Conservation (phyloP, 345 rosid genomes). For the Ceriops decandra region DNA sequence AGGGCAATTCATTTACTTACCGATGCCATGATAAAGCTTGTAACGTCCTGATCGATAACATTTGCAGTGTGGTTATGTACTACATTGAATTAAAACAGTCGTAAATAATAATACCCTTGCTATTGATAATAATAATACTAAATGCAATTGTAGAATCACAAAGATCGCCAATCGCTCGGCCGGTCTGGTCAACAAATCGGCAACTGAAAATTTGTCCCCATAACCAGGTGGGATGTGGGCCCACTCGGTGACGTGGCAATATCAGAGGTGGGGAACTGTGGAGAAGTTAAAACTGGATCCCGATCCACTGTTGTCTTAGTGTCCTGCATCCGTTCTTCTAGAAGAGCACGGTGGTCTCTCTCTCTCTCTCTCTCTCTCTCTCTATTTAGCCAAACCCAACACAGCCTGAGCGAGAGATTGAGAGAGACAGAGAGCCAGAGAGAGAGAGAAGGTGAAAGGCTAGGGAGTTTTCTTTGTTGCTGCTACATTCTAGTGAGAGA, state of each 20-base stretch:
- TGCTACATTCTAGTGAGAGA: slow-evolving; percentile 10
- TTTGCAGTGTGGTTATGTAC: too few species aligned
- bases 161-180: slow-evolving; percentile 19
- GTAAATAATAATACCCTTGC: too few species aligned
- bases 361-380: too few species aligned
- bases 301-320: neutral
- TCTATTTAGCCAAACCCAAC: neutral
- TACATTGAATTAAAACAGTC: too few species aligned
- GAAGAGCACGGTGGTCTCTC: too few species aligned
- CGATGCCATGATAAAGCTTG: too few species aligned
- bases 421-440: neutral
- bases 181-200: slow-evolving; percentile 21
- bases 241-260: slow-evolving; percentile 45
- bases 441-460: neutral
- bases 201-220: slow-evolving; percentile 21
- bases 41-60: too few species aligned
- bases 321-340: neutral
- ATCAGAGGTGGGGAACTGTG: slow-evolving; percentile 30
- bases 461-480: neutral
- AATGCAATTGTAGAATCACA: neutral
- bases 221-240: slow-evolving; percentile 3
- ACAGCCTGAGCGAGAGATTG: neutral
- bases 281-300: slow-evolving; percentile 1
- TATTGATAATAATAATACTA: too few species aligned
- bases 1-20: too few species aligned